phyloP scores from a whole-genome alignment of 305 asterid species.

The Rubia occidens region DNA sequence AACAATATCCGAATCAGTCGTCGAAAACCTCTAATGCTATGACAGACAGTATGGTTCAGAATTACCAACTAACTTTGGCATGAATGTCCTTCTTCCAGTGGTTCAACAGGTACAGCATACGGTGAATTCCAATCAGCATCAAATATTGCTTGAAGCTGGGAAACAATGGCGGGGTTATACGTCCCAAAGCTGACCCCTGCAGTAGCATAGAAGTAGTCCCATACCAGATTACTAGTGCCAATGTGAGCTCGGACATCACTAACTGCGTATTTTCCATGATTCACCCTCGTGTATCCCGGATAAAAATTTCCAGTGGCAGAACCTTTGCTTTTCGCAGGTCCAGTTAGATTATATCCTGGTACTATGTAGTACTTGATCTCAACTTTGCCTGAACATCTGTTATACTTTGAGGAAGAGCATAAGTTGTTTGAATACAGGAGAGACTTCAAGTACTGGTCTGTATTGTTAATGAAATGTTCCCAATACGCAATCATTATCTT shows the following conservation, averaged over 20 bases:
- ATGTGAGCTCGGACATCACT: slow-evolving; percentile 69
- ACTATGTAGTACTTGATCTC: slow-evolving; percentile 76
- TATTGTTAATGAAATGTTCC: slow-evolving; percentile 65
- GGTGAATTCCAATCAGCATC: slow-evolving; percentile 88
- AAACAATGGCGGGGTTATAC: slow-evolving; percentile 46
- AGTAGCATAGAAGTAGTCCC: slow-evolving; percentile 78
- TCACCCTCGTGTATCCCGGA: slow-evolving; percentile 74
- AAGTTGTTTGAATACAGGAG: slow-evolving; percentile 64
- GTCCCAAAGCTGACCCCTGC: slow-evolving; percentile 86
- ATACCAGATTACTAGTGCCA: slow-evolving; percentile 70
- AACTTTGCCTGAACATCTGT: slow-evolving; percentile 56
- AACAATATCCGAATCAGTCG: background rate
- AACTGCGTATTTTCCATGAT: slow-evolving; percentile 83
- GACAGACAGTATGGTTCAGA: background rate
- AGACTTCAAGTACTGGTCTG: slow-evolving; percentile 61
- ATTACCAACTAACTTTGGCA: slow-evolving; percentile 30
- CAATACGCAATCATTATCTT: slow-evolving; percentile 66
- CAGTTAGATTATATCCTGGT: slow-evolving; percentile 71
- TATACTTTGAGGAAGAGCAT: slow-evolving; percentile 61
- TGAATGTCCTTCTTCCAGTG: slow-evolving; percentile 38
- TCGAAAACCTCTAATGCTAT: background rate
- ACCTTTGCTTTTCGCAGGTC: slow-evolving; percentile 52
- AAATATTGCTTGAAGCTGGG: slow-evolving; percentile 64
- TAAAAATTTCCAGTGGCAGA: slow-evolving; percentile 47
- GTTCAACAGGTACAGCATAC: slow-evolving; percentile 48